phyloP scores from a whole-genome alignment of 805 yeast species.

The Wickerhamomyces silvicola region DNA sequence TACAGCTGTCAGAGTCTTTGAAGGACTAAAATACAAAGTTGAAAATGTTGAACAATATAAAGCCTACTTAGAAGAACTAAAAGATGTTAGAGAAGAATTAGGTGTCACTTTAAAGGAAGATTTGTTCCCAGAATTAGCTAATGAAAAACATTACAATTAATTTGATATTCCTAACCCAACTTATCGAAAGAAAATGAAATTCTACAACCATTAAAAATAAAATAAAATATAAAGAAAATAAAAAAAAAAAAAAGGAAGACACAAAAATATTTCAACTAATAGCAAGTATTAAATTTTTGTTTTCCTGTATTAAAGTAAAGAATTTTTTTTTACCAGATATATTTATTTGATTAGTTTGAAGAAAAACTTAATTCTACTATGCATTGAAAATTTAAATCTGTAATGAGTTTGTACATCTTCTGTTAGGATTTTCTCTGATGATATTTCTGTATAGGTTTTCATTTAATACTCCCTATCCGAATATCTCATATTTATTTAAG shows the following conservation, averaged over 20 bases:
- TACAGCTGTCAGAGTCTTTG: slow-evolving; percentile 97
- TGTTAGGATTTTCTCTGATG: no score
- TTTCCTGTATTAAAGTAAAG: neutral
- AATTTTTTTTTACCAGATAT: neutral
- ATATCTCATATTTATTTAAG: neutral
- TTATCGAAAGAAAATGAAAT: no score
- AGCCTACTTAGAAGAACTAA: slow-evolving; percentile 92
- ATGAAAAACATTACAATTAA: slow-evolving; percentile 20
- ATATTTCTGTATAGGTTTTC: no score
- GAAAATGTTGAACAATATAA: slow-evolving; percentile 90
- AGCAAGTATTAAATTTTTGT: neutral
- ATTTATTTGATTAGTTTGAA: slow-evolving; percentile 8
- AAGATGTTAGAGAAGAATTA: slow-evolving; percentile 83
- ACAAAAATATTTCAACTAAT: no score
- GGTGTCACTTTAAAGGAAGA: slow-evolving; percentile 93
- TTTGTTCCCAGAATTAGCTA: slow-evolving; percentile 44
- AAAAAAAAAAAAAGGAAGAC: no score
- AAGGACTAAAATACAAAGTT: slow-evolving; percentile 93
- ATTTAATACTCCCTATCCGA: no score
- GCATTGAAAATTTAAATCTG: slow-evolving; percentile 3
- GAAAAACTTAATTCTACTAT: slow-evolving; percentile 10
- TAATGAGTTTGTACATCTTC: neutral
- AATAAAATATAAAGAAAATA: no score
- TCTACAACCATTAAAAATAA: no score
- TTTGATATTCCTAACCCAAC: no score